Base-by-base conservation (phyloP, 306 rosid genomes). In the Biancaea sappan region DNA sequence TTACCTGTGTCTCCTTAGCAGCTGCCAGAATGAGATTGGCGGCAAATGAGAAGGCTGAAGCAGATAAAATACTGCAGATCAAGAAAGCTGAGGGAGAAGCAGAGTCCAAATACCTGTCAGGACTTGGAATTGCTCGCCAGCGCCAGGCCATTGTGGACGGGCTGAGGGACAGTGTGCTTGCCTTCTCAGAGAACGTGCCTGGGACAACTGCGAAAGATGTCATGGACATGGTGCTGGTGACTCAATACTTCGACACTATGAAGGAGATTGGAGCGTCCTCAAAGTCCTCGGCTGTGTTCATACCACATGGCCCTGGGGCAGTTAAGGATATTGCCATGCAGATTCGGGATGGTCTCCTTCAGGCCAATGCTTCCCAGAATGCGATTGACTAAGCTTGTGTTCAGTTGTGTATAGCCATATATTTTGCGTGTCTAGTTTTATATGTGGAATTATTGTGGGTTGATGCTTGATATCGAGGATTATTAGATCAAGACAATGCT, bases 61-160 rank as follows among this genome's bases (percentile, higher is more conserved):
- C 91, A 0, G 97, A 91, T 46, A 91, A 86, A 24, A 88, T 88
- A 28, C 63, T 88, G 61, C 88, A 88, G 83, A 89, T 91, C 60
- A 88, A 91, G 86, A 75, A 59, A 78, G 96, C 96, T 1, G 96
- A 90, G 58, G 96, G 90, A 82, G 92, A 87, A 43, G 90, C 92
- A 0, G 96, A 90, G 60, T 84, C 96, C 38, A 90, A 90, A 38
- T 90, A 90, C 66, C 82, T 88, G 81, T 84, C 91, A 3, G 91
- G 92, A 56, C 87, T 90, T 15, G 96, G 96, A 38, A 85, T 90
- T 11, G 96, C 93, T 35, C 85, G 92, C 5, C 92, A 91, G 74
- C 90, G 90, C 18, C 96, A 88, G 77, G 96, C 96, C 18, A 86
- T 91, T n/a, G 92, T 91, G 48, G 94, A 91, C 4, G 94, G 96